Evolutionary conservation across 164 flowering plant genomes (phyloP), one percentile per base, ranked within the genome.

Genomic region (Nelumbo lutea): DNA sequence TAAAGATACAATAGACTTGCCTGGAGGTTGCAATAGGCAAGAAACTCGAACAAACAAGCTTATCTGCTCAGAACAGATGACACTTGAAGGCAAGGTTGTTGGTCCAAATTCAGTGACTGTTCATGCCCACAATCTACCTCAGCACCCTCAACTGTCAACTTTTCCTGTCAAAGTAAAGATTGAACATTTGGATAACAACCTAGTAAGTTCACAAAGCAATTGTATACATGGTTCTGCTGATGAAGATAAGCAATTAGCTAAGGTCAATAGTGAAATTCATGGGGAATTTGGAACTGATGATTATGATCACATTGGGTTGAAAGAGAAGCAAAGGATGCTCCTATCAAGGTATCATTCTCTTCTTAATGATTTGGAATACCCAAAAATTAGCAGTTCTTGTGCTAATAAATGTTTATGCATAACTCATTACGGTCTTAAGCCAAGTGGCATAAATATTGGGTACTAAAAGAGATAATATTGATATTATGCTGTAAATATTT

Each of bases 221-320:
- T 50, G 51, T 66, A 59, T 43, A 9, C 40, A 6, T 69, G 65
- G 72, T 59, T 71, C 60, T 62, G 43, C 50, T 46, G 27, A 56
- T 62, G 44, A 51, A 44, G 74, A 60, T 70, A 50, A 57, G 63
- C 69, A 69, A 61, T 72, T 65, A 8, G 58, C 50, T 10, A 69
- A 66, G 41, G 27, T 71, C n/a, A 65, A 76, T 46, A 61, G 55
- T 64, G 77, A 79, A 72, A 70, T 63, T 14, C 42, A 48, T 57
- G 62, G 55, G 65, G 76, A 75, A 45, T 38, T 61, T 72, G 51
- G 8, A 7, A 59, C 62, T 58, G 84, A 83, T 68, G 77, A 77
- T 44, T 82, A 82, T 50, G 89, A 88, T 70, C 86, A 81, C 52
- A 63, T 86, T 59, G 71, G 70, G 3, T 59, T 85, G 69, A 79